phyloP scores from a whole-genome alignment of 2,329 filamentous ascomycete genomes.

The Fusarium sp. region DNA sequence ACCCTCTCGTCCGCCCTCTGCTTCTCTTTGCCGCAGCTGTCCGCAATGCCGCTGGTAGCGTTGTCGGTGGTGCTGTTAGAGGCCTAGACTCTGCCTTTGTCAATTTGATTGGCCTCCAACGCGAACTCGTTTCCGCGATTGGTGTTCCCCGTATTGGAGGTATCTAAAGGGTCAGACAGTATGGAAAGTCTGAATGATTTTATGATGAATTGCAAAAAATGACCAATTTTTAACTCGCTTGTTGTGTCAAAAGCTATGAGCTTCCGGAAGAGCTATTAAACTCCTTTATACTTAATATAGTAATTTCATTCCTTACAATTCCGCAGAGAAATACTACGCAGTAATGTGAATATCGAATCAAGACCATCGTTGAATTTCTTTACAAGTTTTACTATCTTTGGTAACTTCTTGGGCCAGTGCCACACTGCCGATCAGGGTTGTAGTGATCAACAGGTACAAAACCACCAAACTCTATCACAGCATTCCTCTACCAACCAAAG shows the following conservation, averaged over 20 bases:
- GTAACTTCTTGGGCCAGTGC: background rate
- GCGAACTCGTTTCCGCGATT: fast-evolving
- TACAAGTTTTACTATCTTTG: too few species aligned
- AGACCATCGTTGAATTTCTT: background rate
- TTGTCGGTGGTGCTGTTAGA: background rate
- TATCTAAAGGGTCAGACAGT: background rate
- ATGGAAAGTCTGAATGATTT: background rate
- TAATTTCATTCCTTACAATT: background rate
- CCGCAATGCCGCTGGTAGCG: background rate
- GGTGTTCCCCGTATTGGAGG: background rate
- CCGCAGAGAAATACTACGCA: background rate
- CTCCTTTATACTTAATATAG: conserved; percentile 17
- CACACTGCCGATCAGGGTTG: conserved; percentile 7
- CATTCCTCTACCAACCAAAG: conserved; percentile 3
- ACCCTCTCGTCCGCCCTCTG: conserved; percentile 20
- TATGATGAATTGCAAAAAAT: background rate
- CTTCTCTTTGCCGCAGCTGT: conserved; percentile 7
- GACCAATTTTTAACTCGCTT: background rate
- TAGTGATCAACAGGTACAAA: conserved; percentile 17
- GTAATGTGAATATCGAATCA: background rate
- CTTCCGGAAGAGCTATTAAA: background rate
- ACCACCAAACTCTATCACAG: background rate
- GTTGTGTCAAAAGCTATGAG: background rate
- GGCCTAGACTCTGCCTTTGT: conserved; percentile 3
- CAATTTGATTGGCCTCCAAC: background rate